A percentile compares a stretch with the other conserved stretches of the same genome.
These are phyloP conservation scores for Panicum hallii DNA, from an alignment of 202 grass and related monocot genomes.

Conservation along the genomic window DNA sequence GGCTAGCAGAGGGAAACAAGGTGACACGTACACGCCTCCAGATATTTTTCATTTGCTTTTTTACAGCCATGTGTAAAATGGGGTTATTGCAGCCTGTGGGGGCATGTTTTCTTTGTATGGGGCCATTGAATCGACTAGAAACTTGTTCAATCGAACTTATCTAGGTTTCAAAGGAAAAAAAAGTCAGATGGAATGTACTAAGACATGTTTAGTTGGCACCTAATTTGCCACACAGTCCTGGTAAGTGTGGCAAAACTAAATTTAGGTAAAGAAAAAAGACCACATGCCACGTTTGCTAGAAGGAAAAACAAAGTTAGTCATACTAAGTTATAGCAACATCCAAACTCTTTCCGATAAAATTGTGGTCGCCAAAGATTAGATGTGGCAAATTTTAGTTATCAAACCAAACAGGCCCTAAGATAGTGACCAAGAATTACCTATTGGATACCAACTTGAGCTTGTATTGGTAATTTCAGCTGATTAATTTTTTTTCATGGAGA, in stretches of 20 bases:
- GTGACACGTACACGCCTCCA: background rate
- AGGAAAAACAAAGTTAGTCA: no score
- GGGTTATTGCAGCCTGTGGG: background rate
- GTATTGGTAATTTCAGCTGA: background rate
- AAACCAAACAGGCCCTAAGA: background rate
- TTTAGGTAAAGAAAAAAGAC: background rate
- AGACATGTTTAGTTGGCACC: no score
- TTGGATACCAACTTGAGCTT: background rate
- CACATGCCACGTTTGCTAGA: background rate
- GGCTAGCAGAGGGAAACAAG: background rate
- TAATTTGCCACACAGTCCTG: background rate
- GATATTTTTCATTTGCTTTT: background rate
- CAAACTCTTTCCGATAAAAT: background rate
- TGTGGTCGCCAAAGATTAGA: background rate
- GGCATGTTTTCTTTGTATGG: background rate
- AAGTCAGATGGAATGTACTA: background rate
- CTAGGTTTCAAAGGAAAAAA: background rate
- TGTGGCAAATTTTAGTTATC: background rate
- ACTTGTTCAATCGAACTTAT: background rate
- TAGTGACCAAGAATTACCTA: background rate
- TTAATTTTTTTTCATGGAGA: background rate
- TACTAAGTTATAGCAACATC: background rate
- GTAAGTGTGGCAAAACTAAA: background rate
- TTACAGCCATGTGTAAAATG: background rate
- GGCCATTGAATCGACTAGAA: background rate